Evolutionary conservation across 345 rosid species (phyloP).

Genomic region (Pseudoturritis turrita): DNA sequence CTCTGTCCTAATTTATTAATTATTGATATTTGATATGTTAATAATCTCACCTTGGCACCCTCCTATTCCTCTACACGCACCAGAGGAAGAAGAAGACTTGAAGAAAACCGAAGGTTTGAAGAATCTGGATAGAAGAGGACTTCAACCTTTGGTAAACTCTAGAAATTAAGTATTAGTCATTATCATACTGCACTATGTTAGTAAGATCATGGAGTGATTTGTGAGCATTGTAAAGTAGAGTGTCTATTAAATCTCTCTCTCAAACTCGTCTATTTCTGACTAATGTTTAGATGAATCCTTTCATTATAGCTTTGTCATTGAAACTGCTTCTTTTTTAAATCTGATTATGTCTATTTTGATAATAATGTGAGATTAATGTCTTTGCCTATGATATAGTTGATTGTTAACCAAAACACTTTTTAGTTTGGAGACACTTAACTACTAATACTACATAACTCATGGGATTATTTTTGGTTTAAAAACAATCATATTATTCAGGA

Average conservation of each 20-base stretch:
- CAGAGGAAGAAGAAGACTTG: not conserved
- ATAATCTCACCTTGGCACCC: not conserved
- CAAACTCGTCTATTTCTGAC: not conserved
- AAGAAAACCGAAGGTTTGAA: not conserved
- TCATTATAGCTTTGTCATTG: not conserved
- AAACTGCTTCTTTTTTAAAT: not conserved
- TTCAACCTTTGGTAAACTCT: not conserved
- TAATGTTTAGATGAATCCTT: not conserved
- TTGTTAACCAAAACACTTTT: too few relatives aligned
- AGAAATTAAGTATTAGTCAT: not conserved
- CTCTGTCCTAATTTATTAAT: not conserved
- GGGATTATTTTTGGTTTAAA: not conserved
- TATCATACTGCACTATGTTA: not conserved
- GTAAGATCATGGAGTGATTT: not conserved
- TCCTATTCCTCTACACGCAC: not conserved
- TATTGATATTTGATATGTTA: not conserved
- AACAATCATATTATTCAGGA: not conserved
- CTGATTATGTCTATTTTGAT: too few relatives aligned
- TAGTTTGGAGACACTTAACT: too few relatives aligned
- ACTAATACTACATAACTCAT: too few relatives aligned
- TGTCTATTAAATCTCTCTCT: not conserved
- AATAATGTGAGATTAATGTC: too few relatives aligned
- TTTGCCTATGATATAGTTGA: too few relatives aligned
- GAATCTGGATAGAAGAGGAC: not conserved
- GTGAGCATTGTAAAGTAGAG: not conserved